A percentile compares a stretch with the other conserved stretches of the same genome.
These are phyloP conservation scores for Tetradesmus obliquus DNA, from an alignment of 139 green algal species.

Conservation along the genomic window DNA sequence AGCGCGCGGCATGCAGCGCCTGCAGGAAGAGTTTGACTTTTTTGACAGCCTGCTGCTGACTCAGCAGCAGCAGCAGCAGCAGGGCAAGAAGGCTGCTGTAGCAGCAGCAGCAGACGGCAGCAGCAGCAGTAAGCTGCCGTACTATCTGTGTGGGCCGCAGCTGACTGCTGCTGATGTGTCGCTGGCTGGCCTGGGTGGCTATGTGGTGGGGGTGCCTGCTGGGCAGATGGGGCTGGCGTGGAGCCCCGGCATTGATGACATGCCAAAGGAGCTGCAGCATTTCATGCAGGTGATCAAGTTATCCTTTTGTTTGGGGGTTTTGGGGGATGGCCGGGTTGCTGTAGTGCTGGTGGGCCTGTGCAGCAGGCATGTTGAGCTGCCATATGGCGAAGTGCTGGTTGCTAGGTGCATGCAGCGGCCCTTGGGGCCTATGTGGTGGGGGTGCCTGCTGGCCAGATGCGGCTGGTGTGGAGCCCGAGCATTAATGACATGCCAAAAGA, in stretches of 20 bases:
- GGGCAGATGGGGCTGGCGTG: not conserved
- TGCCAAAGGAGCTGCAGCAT: not conserved
- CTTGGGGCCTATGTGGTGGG: not conserved
- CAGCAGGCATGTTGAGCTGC: no score
- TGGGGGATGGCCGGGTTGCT: no score
- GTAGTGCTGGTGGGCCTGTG: no score
- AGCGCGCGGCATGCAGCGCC: not conserved
- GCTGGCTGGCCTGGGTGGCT: constrained; percentile 9
- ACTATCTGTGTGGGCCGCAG: constrained; percentile 17
- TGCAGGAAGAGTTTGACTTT: constrained; percentile 34
- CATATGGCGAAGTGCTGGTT: no score
- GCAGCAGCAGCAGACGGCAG: constrained; percentile 2
- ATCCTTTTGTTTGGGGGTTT: no score
- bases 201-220: not conserved
- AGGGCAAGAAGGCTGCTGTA: not conserved
- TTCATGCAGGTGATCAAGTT: not conserved
- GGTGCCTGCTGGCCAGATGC: not conserved
- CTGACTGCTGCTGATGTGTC: constrained; percentile 34
- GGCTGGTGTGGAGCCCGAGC: not conserved
- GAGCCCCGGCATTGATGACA: not conserved
- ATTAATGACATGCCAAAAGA: not conserved
- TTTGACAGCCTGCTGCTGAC: constrained; percentile 22
- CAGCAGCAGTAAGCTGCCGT: constrained; percentile 8
- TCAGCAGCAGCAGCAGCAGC: constrained; percentile 24
- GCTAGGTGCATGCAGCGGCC: no score